Percentiles rank a stretch among this genome's conserved stretches.
These are phyloP conservation scores for Suhomyces kunorum DNA, from an alignment of 1,139 yeast species.

Conservation along the genomic window DNA sequence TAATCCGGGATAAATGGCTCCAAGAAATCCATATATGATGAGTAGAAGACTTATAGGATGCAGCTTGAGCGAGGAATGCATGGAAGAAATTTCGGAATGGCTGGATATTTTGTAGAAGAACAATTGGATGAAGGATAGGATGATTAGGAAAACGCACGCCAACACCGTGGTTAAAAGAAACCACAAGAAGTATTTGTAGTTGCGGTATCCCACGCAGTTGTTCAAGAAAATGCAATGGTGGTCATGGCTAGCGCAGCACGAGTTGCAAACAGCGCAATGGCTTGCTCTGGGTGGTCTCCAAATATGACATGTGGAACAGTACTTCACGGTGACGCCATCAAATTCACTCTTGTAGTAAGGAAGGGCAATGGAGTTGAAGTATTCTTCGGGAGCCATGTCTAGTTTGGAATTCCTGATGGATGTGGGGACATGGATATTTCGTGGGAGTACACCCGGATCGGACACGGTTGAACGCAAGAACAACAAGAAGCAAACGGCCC, in stretches of 20 bases:
- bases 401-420: slow-evolving; percentile 18
- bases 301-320: slow-evolving; percentile 49
- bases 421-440: slow-evolving; percentile 59
- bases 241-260: slow-evolving; percentile 47
- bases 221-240: slow-evolving; percentile 44
- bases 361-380: slow-evolving; percentile 54
- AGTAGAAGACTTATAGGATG: slow-evolving; percentile 51
- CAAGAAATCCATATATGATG: slow-evolving; percentile 45
- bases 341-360: slow-evolving; percentile 42
- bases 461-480: slow-evolving; percentile 56
- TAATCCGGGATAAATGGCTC: slow-evolving; percentile 54
- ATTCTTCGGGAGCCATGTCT: slow-evolving; percentile 58
- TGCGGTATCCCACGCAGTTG: slow-evolving; percentile 43
- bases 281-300: slow-evolving; percentile 50
- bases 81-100: slow-evolving; percentile 3
- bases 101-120: slow-evolving; percentile 16
- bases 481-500: slow-evolving; percentile 49
- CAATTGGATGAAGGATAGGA: slow-evolving; percentile 31
- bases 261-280: slow-evolving; percentile 47
- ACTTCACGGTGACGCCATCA: slow-evolving; percentile 43
- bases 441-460: slow-evolving; percentile 77
- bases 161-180: slow-evolving; percentile 31
- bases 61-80: slow-evolving; percentile 11
- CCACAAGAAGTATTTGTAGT: slow-evolving; percentile 44
- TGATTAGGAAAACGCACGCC: slow-evolving; percentile 25